Percentiles rank a stretch among this genome's conserved stretches.
Conservation (phyloP, 83 land plant species). For the Isoetes engelmannii region DNA sequence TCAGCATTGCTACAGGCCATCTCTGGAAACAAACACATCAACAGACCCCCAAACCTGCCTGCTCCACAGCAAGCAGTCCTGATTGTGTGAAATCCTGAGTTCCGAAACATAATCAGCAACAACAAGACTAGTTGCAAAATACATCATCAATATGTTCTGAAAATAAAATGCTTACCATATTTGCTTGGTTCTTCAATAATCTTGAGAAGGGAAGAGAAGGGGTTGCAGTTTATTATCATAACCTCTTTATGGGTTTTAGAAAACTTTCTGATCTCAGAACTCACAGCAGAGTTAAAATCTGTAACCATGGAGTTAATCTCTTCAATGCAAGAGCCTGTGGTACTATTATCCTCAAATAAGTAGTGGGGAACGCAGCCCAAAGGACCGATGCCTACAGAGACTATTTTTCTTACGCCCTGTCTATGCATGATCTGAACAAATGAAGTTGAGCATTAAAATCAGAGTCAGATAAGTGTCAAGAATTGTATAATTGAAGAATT, state of each 20-base stretch:
- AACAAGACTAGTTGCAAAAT: too few relatives aligned
- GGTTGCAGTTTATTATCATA: slow-evolving; percentile 53
- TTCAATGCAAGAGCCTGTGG: slow-evolving; percentile 43
- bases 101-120: too few relatives aligned
- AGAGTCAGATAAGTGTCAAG: not conserved
- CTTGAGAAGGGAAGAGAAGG: slow-evolving; percentile 52
- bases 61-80: slow-evolving; percentile 75
- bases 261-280: slow-evolving; percentile 41
- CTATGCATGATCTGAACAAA: slow-evolving; percentile 41
- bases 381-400: slow-evolving; percentile 73
- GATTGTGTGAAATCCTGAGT: slow-evolving; percentile 49
- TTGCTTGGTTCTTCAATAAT: slow-evolving; percentile 37
- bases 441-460: not conserved
- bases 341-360: slow-evolving; percentile 42
- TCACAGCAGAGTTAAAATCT: slow-evolving; percentile 55
- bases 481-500: not conserved
- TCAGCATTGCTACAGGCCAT: slow-evolving; percentile 61
- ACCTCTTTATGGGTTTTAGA: slow-evolving; percentile 32
- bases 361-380: slow-evolving; percentile 78
- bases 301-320: slow-evolving; percentile 55
- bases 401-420: slow-evolving; percentile 51
- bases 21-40: slow-evolving; percentile 46
- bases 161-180: slow-evolving; percentile 48
- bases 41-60: slow-evolving; percentile 53
- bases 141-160: too few relatives aligned